phyloP scores from a whole-genome alignment of 2,329 filamentous ascomycete species.

The Aspergillus sp. region DNA sequence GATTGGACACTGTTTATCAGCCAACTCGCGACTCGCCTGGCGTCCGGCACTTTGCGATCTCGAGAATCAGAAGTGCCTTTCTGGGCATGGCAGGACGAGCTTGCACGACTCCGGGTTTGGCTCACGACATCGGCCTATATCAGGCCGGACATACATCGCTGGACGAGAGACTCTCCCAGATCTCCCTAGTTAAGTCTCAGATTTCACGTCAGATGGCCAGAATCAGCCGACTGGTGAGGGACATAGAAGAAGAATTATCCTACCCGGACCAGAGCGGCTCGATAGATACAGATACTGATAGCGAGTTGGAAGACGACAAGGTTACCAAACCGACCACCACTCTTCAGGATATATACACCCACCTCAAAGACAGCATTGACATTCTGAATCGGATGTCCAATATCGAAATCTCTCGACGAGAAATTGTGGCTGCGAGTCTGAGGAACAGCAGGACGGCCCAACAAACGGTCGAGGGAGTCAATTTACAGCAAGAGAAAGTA shows the following conservation, averaged over 20 bases:
- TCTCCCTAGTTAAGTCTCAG: background rate
- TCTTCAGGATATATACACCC: background rate
- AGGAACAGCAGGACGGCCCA: background rate
- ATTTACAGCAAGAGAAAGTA: too few relatives aligned
- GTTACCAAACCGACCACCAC: background rate
- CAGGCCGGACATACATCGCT: background rate
- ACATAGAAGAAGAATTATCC: background rate
- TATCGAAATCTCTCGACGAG: background rate
- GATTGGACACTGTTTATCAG: conserved; percentile 1
- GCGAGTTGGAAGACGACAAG: background rate
- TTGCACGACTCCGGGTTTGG: conserved; percentile 5
- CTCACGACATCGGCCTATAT: background rate
- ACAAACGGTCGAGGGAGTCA: background rate
- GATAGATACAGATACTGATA: background rate
- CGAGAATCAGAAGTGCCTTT: background rate
- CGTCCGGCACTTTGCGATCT: background rate
- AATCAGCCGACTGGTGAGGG: background rate
- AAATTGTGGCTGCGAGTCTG: too few relatives aligned
- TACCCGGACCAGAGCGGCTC: background rate
- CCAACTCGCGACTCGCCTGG: background rate
- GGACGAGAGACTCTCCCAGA: background rate
- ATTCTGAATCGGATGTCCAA: conserved; percentile 1
- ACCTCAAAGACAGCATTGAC: conserved; percentile 3
- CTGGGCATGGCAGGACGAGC: background rate
- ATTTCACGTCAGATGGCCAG: background rate